These are phyloP conservation scores for Hericium alpestre DNA, from an alignment of 768 basidiomycete species.

Conservation along the genomic window DNA sequence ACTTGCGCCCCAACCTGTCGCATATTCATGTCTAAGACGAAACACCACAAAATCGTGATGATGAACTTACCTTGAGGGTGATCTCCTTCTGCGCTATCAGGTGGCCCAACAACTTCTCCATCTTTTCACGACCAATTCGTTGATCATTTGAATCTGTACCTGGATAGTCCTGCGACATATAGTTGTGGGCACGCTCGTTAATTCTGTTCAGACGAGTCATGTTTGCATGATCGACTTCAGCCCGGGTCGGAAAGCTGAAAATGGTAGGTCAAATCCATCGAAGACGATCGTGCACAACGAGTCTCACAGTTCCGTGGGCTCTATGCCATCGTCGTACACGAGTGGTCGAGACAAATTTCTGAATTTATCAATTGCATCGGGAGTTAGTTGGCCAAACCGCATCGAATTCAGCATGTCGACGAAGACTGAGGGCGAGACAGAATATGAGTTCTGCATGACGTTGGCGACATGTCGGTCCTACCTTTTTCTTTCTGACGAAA, in stretches of 20 bases:
- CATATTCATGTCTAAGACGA: not conserved
- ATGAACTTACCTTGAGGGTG: slow-evolving; percentile 30
- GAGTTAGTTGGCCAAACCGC: slow-evolving; percentile 59
- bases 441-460: not conserved
- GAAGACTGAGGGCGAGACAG: slow-evolving; percentile 28
- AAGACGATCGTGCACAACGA: not conserved
- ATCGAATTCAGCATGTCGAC: slow-evolving; percentile 82
- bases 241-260: slow-evolving; percentile 59
- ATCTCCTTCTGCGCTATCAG: slow-evolving; percentile 43
- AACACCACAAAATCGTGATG: not conserved
- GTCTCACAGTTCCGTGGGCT: slow-evolving; percentile 71
- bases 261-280: too few species aligned
- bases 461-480: slow-evolving; percentile 13
- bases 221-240: slow-evolving; percentile 69
- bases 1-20: slow-evolving; percentile 71
- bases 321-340: slow-evolving; percentile 58
- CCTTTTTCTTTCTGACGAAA: slow-evolving; percentile 84
- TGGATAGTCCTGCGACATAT: slow-evolving; percentile 33
- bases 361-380: slow-evolving; percentile 39
- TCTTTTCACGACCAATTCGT: slow-evolving; percentile 25
- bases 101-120: slow-evolving; percentile 40
- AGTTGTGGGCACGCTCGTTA: slow-evolving; percentile 26
- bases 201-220: slow-evolving; percentile 35
- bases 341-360: slow-evolving; percentile 43
- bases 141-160: slow-evolving; percentile 35